These are phyloP conservation scores for Eimeria falciformis DNA, from an alignment of 169 alveolate species.

Conservation along the genomic window DNA sequence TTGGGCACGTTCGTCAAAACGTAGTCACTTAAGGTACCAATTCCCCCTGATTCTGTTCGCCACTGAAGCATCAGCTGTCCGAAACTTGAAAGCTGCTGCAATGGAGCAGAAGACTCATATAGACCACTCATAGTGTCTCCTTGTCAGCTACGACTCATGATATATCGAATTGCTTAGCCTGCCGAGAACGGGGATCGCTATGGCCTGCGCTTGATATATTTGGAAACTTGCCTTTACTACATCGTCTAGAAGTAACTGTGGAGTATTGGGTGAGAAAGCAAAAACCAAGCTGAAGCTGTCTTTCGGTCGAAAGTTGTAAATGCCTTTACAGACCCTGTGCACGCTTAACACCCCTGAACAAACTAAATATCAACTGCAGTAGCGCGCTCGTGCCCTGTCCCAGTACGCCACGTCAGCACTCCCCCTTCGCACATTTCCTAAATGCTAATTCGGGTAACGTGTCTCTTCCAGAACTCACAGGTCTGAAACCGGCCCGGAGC, in stretches of 20 bases:
- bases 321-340: conserved; percentile 57
- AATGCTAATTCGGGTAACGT: not conserved
- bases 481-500: conserved; percentile 25
- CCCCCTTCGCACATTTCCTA: not conserved
- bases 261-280: conserved; percentile 49
- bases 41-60: conserved; percentile 77
- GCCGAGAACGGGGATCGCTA: too few relatives aligned
- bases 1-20: conserved; percentile 21
- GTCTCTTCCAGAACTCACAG: conserved; percentile 6
- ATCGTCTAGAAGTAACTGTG: conserved; percentile 44
- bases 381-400: not conserved
- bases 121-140: too few relatives aligned
- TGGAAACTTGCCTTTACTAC: conserved; percentile 6
- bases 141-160: too few relatives aligned
- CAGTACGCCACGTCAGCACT: not conserved
- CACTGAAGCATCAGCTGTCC: conserved; percentile 76
- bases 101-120: not conserved
- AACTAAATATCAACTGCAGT: not conserved
- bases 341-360: not conserved
- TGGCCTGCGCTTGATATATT: too few relatives aligned
- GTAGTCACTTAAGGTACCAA: conserved; percentile 62
- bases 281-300: conserved; percentile 69
- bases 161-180: too few relatives aligned
- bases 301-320: conserved; percentile 70
- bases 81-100: conserved; percentile 63